Evolutionary conservation across 257 asterid species (phyloP), one percentile per base, ranked within the genome.

Genomic region (Ilex aquifolium): DNA sequence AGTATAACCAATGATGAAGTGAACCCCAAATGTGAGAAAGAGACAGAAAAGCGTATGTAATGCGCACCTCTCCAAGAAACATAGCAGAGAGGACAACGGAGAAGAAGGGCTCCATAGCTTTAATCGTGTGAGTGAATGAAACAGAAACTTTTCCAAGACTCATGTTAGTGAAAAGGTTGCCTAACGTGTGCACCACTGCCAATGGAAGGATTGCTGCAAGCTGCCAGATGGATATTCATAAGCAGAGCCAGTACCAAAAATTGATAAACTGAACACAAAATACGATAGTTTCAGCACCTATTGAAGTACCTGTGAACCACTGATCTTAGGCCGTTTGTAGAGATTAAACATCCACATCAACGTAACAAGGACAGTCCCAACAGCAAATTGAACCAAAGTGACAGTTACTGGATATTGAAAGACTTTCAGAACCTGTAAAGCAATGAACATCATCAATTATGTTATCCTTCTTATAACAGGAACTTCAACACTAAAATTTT

Each of bases 21-120:
- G 12, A 21, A 21, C 27, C 42, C 42, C 42, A 36, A 46, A 14
- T 14, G n/a, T 6, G 52, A 12, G 52, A 46, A 46, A 46, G 52
- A 46, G 3, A 7, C n/a, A 46, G 13, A 36, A 36, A 46, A 46
- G n/a, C 52, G 10, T 46, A 10, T 46, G 52, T 4, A 46, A 46
- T 46, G 52, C 74, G 56, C 66, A 90, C 95, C 92, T 85, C 88
- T 16, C 95, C 90, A 7, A 90, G 77, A 68, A 90, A 90, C 87
- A 85, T 85, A 16, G 95, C 87, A 44, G 97, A 90, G 65, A 90
- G 95, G 64, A 82, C 32, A 62, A 90, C 97, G 3, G 97, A 90
- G 80, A 90, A 90, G 81, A 90, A 90, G 46, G 94, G 97, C 79
- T 87, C 97, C 94, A 82, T 87, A 55, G 95, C 95, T 74, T 90